phyloP scores from a whole-genome alignment of 179 eudicot genomes.

The Beta macrorhiza region DNA sequence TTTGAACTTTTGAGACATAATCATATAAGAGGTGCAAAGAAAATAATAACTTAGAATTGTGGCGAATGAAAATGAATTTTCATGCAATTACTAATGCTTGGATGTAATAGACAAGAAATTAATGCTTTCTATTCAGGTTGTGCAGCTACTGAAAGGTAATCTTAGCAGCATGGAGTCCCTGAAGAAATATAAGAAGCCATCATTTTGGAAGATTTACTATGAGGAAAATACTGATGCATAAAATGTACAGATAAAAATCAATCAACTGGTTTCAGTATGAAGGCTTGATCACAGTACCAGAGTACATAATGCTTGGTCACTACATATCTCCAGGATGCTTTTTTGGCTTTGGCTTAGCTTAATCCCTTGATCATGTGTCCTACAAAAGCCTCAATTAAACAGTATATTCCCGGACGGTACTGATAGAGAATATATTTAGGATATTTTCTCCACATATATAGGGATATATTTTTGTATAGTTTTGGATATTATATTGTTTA shows the following conservation, averaged over 20 bases:
- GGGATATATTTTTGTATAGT: too few species aligned
- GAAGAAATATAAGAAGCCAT: slow-evolving; percentile 37
- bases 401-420: not conserved
- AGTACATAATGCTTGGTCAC: not conserved
- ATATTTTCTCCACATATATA: too few species aligned
- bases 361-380: not conserved
- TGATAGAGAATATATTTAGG: too few species aligned
- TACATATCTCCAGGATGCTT: not conserved
- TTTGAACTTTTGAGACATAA: not conserved
- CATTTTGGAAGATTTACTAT: slow-evolving; percentile 40
- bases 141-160: slow-evolving; percentile 45
- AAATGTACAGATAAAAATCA: slow-evolving; percentile 1
- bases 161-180: slow-evolving; percentile 34
- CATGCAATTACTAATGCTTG: not conserved
- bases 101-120: slow-evolving; percentile 2
- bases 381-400: not conserved
- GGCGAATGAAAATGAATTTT: not conserved
- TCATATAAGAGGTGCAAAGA: not conserved
- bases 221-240: slow-evolving; percentile 26
- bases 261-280: not conserved
- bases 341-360: not conserved
- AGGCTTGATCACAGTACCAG: not conserved
- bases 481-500: too few species aligned
- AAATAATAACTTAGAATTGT: not conserved
- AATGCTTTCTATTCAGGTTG: slow-evolving; percentile 27